Base-by-base conservation (phyloP, 805 yeast species). In the Clavispora carvajalis region DNA sequence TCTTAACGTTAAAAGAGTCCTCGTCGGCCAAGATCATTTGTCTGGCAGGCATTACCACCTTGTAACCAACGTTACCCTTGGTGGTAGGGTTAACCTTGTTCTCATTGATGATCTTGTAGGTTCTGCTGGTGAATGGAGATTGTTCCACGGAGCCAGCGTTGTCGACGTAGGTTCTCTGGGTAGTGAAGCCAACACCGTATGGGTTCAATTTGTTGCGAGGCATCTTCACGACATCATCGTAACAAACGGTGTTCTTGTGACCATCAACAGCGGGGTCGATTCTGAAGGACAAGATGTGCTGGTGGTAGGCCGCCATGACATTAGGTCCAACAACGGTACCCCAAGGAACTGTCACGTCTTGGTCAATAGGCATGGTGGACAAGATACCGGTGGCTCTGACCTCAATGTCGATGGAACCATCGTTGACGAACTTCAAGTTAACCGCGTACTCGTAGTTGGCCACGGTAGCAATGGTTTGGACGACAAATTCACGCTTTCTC, bases 331-430 rank as follows among this genome's bases (percentile, higher is more conserved):
- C 82, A 48, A 74, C 72, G 26, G 89, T 85, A 54, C 89, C 90
- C 76, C 78, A 76, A 48, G 84, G 84, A 46, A 82, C 85, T 40
- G 66, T 72, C 45, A 73, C 74, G 55, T 74, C 79, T 49, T 76
- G 80, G 48, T 85, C 90, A 49, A 83, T 79, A 53, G 89, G 88
- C 83, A 81, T 83, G 44, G 95, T 85, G 25, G 91, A 84, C 51
- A 85, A 71, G 55, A 85, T 85, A 73, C 95, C 95, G 43, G 95
- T 85, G 46, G 93, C 93, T 67, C 91, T 76, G 44, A 82, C 82
- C 61, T 85, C 88, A 46, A 85, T 79, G 49, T 79, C 80, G 53
- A 85, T 80, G 40, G 82, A 80, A 55, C 90, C 95, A 50, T 82
- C 88, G 63, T 79, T 87, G 54, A 80, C 85, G 55, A 85, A 79